Evolutionary conservation across 441 rosid genomes (phyloP).

Genomic region (Adansonia grandidieri): DNA sequence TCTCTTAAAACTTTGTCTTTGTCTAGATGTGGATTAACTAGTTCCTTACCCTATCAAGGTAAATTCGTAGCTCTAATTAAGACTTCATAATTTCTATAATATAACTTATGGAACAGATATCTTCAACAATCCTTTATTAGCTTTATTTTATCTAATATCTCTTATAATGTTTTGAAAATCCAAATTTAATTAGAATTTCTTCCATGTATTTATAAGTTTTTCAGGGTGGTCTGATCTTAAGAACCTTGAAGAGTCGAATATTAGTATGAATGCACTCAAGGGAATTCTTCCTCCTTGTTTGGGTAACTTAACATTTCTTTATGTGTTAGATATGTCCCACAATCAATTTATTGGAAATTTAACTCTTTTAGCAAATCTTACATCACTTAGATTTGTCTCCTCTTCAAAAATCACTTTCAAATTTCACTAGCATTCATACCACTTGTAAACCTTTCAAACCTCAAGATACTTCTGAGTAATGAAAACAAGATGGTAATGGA

Average conservation of each 20-base stretch:
- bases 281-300: conserved; percentile 26
- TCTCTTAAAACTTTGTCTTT: conserved; percentile 10
- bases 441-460: no score
- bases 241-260: neutral
- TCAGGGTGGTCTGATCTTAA: neutral
- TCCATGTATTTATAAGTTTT: no score
- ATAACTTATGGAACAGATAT: neutral
- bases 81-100: neutral
- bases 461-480: no score
- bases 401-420: neutral
- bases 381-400: neutral
- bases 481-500: no score
- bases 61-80: neutral
- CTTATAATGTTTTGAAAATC: no score
- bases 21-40: neutral
- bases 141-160: no score
- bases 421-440: no score
- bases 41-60: conserved; percentile 7
- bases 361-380: neutral
- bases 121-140: no score
- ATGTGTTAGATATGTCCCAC: no score
- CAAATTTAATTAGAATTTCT: neutral
- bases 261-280: neutral
- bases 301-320: no score
- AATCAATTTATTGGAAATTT: no score